Percentiles rank a stretch among this genome's conserved stretches.
Evolutionary conservation across 441 rosid species (phyloP).

Genomic region (Codiaeum variegatum): DNA sequence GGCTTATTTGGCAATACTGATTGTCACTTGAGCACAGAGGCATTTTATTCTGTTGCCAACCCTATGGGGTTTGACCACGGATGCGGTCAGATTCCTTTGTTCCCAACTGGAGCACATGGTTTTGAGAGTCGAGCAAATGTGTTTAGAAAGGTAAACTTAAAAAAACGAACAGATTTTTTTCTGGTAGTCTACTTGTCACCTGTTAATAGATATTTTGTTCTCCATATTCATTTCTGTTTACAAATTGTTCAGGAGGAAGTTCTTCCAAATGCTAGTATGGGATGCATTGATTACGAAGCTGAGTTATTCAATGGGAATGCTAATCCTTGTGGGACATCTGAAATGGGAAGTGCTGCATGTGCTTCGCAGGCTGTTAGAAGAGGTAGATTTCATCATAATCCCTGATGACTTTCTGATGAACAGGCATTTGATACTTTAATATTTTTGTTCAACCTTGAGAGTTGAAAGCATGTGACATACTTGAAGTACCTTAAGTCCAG

Average conservation of each 20-base stretch:
- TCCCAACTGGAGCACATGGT: background rate
- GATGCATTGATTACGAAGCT: background rate
- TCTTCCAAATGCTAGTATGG: background rate
- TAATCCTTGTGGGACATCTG: background rate
- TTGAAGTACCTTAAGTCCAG: background rate
- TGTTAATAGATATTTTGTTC: background rate
- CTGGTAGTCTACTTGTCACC: background rate
- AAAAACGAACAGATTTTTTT: background rate
- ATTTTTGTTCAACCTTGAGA: background rate
- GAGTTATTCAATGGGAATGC: background rate
- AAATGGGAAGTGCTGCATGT: background rate
- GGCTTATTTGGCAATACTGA: background rate
- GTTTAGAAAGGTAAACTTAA: background rate
- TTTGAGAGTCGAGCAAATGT: background rate
- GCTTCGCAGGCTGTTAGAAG: background rate
- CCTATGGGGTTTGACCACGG: background rate
- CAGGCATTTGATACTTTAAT: background rate
- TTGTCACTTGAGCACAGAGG: background rate
- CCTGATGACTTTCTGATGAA: slow-evolving; percentile 16
- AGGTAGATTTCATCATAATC: slow-evolving; percentile 8
- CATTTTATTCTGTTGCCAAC: background rate
- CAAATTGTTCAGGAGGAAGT: background rate
- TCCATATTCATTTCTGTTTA: background rate
- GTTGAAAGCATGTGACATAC: background rate
- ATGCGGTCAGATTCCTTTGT: background rate